Evolutionary conservation across 805 yeast genomes (phyloP).

Genomic region (Candida palmyrensis): DNA sequence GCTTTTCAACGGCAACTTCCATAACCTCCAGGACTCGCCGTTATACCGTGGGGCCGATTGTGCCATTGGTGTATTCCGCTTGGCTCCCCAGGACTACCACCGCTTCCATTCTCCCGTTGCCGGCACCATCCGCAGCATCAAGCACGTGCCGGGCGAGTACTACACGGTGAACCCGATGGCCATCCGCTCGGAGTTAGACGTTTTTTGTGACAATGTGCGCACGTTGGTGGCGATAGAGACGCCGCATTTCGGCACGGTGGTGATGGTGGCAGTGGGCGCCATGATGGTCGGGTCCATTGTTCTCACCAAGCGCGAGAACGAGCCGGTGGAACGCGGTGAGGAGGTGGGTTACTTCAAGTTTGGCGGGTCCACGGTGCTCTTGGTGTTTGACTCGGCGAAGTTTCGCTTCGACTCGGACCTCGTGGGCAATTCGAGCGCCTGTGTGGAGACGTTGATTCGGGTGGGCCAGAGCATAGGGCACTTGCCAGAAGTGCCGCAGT

Average conservation of each 20-base stretch:
- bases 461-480: constrained; percentile 96
- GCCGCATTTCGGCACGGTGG: constrained; percentile 68
- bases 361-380: constrained; percentile 86
- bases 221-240: constrained; percentile 74
- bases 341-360: constrained; percentile 94
- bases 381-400: constrained; percentile 49
- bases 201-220: constrained; percentile 87
- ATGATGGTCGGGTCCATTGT: constrained; percentile 97
- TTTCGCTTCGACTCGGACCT: constrained; percentile 73
- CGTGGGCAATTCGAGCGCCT: constrained; percentile 55
- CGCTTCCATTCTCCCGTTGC: constrained; percentile 86
- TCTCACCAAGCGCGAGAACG: constrained; percentile 60
- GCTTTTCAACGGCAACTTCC: constrained; percentile 45
- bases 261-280: constrained; percentile 86
- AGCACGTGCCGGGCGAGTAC: constrained; percentile 79
- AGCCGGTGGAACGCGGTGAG: constrained; percentile 58
- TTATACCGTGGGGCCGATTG: constrained; percentile 38
- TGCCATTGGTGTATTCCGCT: constrained; percentile 71
- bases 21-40: constrained; percentile 36
- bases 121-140: constrained; percentile 65
- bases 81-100: constrained; percentile 97
- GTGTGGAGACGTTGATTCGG: constrained; percentile 76
- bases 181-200: constrained; percentile 79
- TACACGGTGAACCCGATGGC: constrained; percentile 99
- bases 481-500: constrained; percentile 43